These are phyloP conservation scores for Fusarium coffeatum DNA, from an alignment of 2,329 filamentous ascomycete genomes.

Conservation along the genomic window DNA sequence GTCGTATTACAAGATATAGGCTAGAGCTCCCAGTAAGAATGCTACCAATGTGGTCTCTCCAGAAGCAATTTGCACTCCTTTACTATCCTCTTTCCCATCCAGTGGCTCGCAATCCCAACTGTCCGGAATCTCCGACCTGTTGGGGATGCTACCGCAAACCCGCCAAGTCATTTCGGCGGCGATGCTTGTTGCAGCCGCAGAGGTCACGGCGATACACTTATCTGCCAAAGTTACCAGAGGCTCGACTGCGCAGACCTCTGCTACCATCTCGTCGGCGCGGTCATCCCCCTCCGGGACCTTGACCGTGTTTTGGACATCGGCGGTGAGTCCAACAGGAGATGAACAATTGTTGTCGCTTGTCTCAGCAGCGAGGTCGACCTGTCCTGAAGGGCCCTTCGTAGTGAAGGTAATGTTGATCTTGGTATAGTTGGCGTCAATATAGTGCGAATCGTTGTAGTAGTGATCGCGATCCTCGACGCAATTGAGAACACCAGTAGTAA, in stretches of 20 bases:
- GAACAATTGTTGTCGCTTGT: neutral
- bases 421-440: neutral
- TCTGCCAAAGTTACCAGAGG: no score
- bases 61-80: neutral
- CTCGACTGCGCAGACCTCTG: no score
- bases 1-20: neutral
- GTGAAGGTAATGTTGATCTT: neutral
- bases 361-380: neutral
- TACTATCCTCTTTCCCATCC: no score
- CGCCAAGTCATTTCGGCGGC: no score
- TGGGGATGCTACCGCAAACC: no score
- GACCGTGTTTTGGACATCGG: neutral
- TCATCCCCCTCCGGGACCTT: no score
- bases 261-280: no score
- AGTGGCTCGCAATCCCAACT: no score
- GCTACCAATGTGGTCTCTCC: neutral
- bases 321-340: neutral
- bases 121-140: no score
- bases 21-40: neutral
- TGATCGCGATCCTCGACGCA: neutral
- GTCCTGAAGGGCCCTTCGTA: constrained; percentile 1
- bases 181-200: no score
- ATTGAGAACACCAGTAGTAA: neutral
- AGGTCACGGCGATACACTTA: no score
- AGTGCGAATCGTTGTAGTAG: neutral